phyloP scores from a whole-genome alignment of 805 yeast genomes.

The Sugiyamaella marilandica region DNA sequence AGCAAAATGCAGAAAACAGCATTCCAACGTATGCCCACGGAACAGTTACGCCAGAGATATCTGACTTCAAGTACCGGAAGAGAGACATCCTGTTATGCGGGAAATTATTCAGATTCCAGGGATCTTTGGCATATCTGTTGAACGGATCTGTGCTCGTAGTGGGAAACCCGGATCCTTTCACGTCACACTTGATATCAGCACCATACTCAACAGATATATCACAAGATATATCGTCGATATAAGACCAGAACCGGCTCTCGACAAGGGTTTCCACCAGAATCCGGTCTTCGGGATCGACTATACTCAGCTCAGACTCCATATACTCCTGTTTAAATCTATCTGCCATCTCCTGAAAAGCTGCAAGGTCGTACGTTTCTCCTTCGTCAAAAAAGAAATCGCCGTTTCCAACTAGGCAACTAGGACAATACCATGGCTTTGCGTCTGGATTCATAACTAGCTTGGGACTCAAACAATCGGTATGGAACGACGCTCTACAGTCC shows the following conservation, averaged over 20 bases:
- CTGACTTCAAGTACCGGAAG: constrained; percentile 30
- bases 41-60: constrained; percentile 83
- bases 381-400: constrained; percentile 89
- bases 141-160: constrained; percentile 27
- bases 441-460: constrained; percentile 48
- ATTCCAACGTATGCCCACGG: constrained; percentile 96
- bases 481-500: constrained; percentile 68
- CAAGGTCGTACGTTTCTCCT: constrained; percentile 49
- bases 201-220: constrained; percentile 38
- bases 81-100: constrained; percentile 34
- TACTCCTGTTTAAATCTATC: constrained; percentile 43
- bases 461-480: constrained; percentile 60
- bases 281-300: constrained; percentile 14
- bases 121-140: constrained; percentile 31
- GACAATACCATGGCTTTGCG: constrained; percentile 69
- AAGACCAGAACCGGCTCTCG: constrained; percentile 36
- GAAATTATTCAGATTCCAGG: constrained; percentile 36
- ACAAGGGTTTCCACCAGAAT: constrained; percentile 22
- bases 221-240: constrained; percentile 28
- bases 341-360: constrained; percentile 57
- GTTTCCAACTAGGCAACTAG: constrained; percentile 76
- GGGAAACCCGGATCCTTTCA: constrained; percentile 38
- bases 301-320: constrained; percentile 28
- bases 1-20: constrained; percentile 84
- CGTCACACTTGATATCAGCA: constrained; percentile 36